These are phyloP conservation scores for Phyllosticta citribraziliensis DNA, from an alignment of 2,329 filamentous ascomycete genomes.

Conservation along the genomic window DNA sequence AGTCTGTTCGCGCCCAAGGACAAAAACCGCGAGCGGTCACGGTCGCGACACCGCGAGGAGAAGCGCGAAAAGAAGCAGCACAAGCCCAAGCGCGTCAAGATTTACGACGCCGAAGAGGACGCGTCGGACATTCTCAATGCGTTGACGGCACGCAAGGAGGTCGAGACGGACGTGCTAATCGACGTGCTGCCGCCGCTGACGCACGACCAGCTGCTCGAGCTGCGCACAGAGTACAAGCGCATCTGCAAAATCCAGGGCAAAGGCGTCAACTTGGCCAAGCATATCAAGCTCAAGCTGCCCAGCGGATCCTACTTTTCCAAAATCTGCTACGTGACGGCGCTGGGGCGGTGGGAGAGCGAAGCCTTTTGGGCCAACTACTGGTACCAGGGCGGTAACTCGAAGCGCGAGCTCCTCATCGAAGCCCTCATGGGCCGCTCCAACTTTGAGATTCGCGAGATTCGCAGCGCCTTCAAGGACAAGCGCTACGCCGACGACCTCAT, in stretches of 20 bases:
- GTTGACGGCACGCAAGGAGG: constrained; percentile 54
- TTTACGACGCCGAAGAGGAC: constrained; percentile 76
- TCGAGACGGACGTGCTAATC: constrained; percentile 60
- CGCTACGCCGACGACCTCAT: constrained; percentile 75
- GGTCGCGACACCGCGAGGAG: constrained; percentile 15
- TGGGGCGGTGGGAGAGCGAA: constrained; percentile 86
- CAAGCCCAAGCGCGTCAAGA: constrained; percentile 49
- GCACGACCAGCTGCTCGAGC: constrained; percentile 76
- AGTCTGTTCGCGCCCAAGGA: constrained; percentile 21
- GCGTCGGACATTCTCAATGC: constrained; percentile 67
- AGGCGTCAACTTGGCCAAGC: constrained; percentile 76
- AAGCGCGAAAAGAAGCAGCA: constrained; percentile 33
- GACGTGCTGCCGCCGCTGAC: constrained; percentile 76
- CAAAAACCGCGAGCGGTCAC: constrained; percentile 20
- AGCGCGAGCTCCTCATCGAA: constrained; percentile 86
- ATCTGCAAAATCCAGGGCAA: constrained; percentile 74
- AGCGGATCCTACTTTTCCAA: constrained; percentile 75
- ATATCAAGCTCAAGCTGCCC: constrained; percentile 62
- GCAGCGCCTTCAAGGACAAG: constrained; percentile 80
- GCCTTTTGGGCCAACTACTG: constrained; percentile 98
- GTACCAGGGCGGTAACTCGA: constrained; percentile 80
- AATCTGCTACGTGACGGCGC: constrained; percentile 77
- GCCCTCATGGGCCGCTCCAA: constrained; percentile 84
- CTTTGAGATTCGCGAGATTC: constrained; percentile 77
- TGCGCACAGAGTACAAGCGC: constrained; percentile 84